Base-by-base conservation (phyloP, 768 basidiomycete genomes). In the Kockovaella imperatae region DNA sequence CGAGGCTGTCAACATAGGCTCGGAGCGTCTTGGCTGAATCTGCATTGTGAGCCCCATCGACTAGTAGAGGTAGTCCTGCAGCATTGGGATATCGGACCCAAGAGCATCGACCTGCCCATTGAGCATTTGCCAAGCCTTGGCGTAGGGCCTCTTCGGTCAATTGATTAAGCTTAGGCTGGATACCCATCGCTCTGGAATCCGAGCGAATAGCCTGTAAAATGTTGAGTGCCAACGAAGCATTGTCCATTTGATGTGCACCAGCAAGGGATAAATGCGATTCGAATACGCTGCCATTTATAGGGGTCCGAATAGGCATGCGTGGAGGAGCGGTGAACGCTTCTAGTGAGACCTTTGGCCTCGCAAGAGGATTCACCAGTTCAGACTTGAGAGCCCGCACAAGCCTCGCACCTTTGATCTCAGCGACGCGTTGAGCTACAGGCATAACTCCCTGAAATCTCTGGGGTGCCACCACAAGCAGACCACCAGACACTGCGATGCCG, bases 11-110 rank as follows among this genome's bases (percentile, higher is more conserved):
- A 48, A 91, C 72, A 66, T 87, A 96, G 2, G 74, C 65, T 6
- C 81, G 77, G 10, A 96, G 78, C 0, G 79, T 78, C 24, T 69
- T 55, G 0, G 88, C 78, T 0, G 88, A 88, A 5, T 86, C 82
- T 5, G 81, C 73, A 65, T 97, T 99, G 69, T 97, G 95, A 0
- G 95, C 93, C 3, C 95, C 95, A 62, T 99, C 95, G 4, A 83
- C 84, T 10, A 97, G 77, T 11, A 91, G 34, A 11, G 59, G 54
- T 8, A 41, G 52, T 80, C 79, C 14, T 8, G 39, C n/a, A 13
- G 31, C 29, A 18, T n/a, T 35, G 5, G 31, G 36, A 29, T 59
- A 47, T 4, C 53, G 30, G 20, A 71, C 21, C 74, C 74, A 95
- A 0, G 84, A 83, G 11, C 96, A 77, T 45, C 93, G 75, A 3